Evolutionary conservation across 495 filamentous ascomycete species (phyloP), one percentile per base, ranked within the genome.

Genomic region (Lasiosphaeria miniovina): DNA sequence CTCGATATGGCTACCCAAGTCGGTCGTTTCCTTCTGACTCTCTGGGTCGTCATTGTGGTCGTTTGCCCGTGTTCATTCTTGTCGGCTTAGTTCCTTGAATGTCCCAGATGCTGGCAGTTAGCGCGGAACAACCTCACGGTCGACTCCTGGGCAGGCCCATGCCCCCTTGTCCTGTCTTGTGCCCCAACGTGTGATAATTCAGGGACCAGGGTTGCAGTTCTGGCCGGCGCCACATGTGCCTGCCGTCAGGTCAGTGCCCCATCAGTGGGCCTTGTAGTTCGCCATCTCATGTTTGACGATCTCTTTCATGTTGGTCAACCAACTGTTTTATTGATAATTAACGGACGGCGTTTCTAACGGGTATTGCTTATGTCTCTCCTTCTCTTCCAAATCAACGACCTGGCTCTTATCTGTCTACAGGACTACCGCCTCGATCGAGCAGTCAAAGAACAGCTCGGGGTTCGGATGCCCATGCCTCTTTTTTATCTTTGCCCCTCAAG

Each of bases 171-270:
- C 54, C 24, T 55, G 12, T 48, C 40, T 24, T n/a, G 4, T 51
- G 33, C 53, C 46, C 46, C 45, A 38, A 46, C 35, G 11, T 24
- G 24, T 0, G 24, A 50, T 55, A 38, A 36, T 52, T 63, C 62
- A 65, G 60, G 66, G 66, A 60, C 59, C 60, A 68, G 58, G 66
- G 66, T 63, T 58, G 60, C 45, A 65, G 35, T 52, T 45, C 36
- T 61, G 45, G 43, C 41, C 59, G 36, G 35, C 49, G 43, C 46
- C 55, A 49, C 55, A 57, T 6, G 32, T 8, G 17, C 49, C 55
- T 15, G 55, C 32, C 33, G 24, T 34, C 17, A 24, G 24, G 24
- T 24, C 24, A 24, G 24, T 24, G 24, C 24, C 15, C 41, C 41
- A 45, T 45, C 11, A 45, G 15, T 51, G n/a, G 49, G 17, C 5